Percentiles rank a stretch among this genome's conserved stretches.
These are phyloP conservation scores for Amanita rubescens DNA, from an alignment of 768 basidiomycete species.

Conservation along the genomic window DNA sequence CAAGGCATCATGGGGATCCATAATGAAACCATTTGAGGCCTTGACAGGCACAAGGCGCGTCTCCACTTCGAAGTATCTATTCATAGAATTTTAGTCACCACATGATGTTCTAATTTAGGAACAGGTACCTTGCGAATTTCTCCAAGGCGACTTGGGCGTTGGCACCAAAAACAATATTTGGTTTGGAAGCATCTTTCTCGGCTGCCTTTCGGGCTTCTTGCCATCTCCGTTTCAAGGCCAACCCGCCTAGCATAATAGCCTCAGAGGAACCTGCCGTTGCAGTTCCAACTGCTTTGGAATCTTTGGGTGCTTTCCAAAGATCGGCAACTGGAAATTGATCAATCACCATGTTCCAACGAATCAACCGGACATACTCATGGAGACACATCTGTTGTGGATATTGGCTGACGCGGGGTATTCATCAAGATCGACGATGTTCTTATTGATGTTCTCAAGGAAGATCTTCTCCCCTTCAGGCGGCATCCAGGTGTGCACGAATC, in stretches of 20 bases:
- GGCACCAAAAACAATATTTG: constrained; percentile 51
- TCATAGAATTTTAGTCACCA: neutral
- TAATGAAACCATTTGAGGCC: constrained; percentile 37
- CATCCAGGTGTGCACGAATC: constrained; percentile 55
- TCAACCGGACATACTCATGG: constrained; percentile 37
- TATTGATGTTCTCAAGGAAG: constrained; percentile 56
- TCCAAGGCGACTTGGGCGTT: constrained; percentile 61
- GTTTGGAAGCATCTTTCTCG: constrained; percentile 46
- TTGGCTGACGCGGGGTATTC: constrained; percentile 53
- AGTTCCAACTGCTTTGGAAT: constrained; percentile 48
- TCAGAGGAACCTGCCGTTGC: constrained; percentile 61
- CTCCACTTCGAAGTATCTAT: constrained; percentile 56
- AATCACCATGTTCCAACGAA: constrained; percentile 3
- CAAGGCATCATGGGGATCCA: constrained; percentile 51
- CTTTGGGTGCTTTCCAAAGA: constrained; percentile 59
- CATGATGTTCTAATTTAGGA: neutral
- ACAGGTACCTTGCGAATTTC: constrained; percentile 48
- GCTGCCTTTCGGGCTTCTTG: constrained; percentile 54
- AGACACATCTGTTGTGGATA: constrained; percentile 47
- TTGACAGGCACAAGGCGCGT: constrained; percentile 41
- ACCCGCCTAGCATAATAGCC: constrained; percentile 65
- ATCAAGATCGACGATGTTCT: constrained; percentile 61
- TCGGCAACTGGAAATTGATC: constrained; percentile 32
- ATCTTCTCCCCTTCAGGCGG: constrained; percentile 45
- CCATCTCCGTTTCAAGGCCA: constrained; percentile 65